A percentile compares a stretch with the other conserved stretches of the same genome.
Evolutionary conservation across 306 rosid species (phyloP).

Genomic region (Luffa aegyptiaca): DNA sequence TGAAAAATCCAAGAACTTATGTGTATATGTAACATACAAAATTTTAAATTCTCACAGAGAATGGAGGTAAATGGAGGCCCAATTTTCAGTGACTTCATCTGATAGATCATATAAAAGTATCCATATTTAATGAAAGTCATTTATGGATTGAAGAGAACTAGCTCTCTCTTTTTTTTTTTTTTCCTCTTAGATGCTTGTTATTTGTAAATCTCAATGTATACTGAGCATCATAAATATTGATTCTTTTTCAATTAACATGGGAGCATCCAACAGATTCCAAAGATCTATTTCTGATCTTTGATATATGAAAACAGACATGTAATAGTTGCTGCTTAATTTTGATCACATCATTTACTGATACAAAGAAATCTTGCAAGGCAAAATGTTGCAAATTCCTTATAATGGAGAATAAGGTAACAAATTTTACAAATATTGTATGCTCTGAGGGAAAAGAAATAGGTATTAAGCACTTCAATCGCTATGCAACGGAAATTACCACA

Average conservation of each 20-base stretch:
- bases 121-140: too few relatives aligned
- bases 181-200: too few relatives aligned
- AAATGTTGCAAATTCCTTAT: not conserved
- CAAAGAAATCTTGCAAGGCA: not conserved
- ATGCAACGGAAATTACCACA: slow-evolving; percentile 2
- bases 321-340: slow-evolving; percentile 8
- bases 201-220: not conserved
- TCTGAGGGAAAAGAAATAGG: not conserved
- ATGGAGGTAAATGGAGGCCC: too few relatives aligned
- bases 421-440: slow-evolving; percentile 11
- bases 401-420: not conserved
- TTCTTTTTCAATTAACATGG: not conserved
- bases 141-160: too few relatives aligned
- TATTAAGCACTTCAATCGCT: not conserved
- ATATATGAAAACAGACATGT: not conserved
- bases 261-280: not conserved
- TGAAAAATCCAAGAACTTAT: too few relatives aligned
- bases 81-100: too few relatives aligned
- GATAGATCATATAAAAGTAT: too few relatives aligned
- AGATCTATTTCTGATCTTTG: not conserved
- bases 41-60: too few relatives aligned
- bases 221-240: not conserved
- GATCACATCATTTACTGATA: not conserved
- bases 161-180: too few relatives aligned
- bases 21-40: too few relatives aligned